Evolutionary conservation across 2,329 filamentous ascomycete genomes (phyloP), one percentile per base, ranked within the genome.

Genomic region (Thermoascus crustaceus): DNA sequence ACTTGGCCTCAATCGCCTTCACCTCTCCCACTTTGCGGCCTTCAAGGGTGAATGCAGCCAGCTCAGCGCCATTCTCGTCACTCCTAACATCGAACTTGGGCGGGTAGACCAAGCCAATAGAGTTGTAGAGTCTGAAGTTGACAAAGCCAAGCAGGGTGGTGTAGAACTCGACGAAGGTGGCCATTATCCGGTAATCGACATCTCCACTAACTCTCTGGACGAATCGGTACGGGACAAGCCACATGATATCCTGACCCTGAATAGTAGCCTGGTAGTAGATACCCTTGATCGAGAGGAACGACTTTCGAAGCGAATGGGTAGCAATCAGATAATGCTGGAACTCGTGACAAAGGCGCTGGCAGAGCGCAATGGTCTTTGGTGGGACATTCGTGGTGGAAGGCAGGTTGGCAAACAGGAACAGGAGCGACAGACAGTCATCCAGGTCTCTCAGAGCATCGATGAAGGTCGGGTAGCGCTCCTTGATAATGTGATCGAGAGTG

Each of bases 221-320:
- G 66, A 98, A 98, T 61, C 86, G 86, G 70, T 98, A 98, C 1
- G 91, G 91, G 7, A 95, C 89, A 24, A 98, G 73, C 91, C 91
- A 98, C 47, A 96, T 72, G 32, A 98, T 83, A 54, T 96, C 89
- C 67, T 98, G 88, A 32, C 91, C 91, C 61, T 95, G 86, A 43
- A 98, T 93, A 34, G 82, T 95, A 16, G 89, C 91, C 67, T 96
- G 89, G 66, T 96, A 98, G 70, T 98, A 98, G 54, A 98, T 96
- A 43, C 91, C 91, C 73, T 98, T 98, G 67, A 98, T 96, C 2
- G 87, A 94, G 46, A 98, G 68, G 69, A 98, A 98, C 0, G 88
- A 94, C 69, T 95, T 96, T 55, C 85, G 83, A 50, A 98, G 69
- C 52, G 85, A 87, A 65, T 94, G 79, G 26, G 89, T 93, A 30